phyloP scores from a whole-genome alignment of 2,329 filamentous ascomycete genomes.

The Trichoderma oligosporum region DNA sequence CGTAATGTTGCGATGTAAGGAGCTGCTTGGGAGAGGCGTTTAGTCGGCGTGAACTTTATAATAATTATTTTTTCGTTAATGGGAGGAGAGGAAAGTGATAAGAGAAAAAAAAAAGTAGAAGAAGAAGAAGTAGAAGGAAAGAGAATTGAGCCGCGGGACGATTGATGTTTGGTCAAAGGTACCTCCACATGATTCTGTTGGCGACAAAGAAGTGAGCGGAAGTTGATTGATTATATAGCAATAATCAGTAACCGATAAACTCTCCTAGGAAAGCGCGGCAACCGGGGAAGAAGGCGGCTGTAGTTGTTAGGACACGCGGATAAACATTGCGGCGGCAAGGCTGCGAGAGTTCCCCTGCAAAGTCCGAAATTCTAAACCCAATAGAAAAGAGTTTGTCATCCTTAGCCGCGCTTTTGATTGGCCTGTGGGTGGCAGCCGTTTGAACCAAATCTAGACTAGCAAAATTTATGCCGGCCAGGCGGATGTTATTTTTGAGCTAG shows the following conservation, averaged over 20 bases:
- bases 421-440: background rate
- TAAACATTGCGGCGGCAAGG: slow-evolving; percentile 30
- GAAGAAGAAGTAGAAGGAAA: background rate
- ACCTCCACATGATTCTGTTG: slow-evolving; percentile 25
- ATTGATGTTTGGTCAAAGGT: slow-evolving; percentile 21
- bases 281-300: slow-evolving; percentile 13
- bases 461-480: background rate
- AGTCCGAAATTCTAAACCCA: background rate
- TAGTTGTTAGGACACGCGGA: slow-evolving; percentile 25
- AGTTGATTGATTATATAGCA: slow-evolving; percentile 11
- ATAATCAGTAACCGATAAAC: slow-evolving; percentile 20
- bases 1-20: slow-evolving; percentile 20
- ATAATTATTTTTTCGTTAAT: too few relatives aligned
- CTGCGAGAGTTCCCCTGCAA: slow-evolving; percentile 10
- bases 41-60: too few relatives aligned
- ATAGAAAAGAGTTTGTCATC: background rate
- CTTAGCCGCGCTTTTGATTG: background rate
- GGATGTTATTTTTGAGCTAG: background rate
- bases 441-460: background rate
- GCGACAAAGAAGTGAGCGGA: slow-evolving; percentile 19
- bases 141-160: background rate
- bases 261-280: slow-evolving; percentile 23
- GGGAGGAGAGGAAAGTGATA: too few relatives aligned
- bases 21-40: slow-evolving; percentile 8
- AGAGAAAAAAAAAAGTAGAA: background rate